Base-by-base conservation (phyloP, 2,329 filamentous ascomycete genomes). In the Basipetospora sp. region DNA sequence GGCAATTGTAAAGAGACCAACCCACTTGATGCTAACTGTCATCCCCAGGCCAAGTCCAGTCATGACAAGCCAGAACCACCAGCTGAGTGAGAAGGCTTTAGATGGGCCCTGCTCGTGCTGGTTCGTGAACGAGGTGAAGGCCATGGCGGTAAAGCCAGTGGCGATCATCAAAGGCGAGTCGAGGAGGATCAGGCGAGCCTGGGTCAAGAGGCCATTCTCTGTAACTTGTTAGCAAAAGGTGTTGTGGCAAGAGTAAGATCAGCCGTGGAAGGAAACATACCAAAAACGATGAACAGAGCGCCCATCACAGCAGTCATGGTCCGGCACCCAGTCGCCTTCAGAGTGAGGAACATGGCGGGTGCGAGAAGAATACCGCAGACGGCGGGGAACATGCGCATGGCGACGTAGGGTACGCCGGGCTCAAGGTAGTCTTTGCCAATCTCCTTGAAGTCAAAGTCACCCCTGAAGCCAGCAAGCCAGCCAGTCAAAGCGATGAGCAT, bases 341-440 rank as follows among this genome's bases (percentile, higher is more conserved):
- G 66, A 3, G 88, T 94, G 54, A 98, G 62, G 64, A 94, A 98
- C 71, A 96, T 92, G 51, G 77, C 82, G 9, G 90, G 88, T 37
- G 92, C 84, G 27, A 93, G 74, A 40, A 92, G 60, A 42, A 96
- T 78, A 54, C 90, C 90, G 49, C 86, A 80, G 46, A 96, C 64
- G 39, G 90, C 90, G 28, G 90, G 88, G 47, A 94, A 76, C 61
- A 96, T 62, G 56, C 90, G 81, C 90, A 98, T 98, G 40, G 90
- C 82, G 40, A 98, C 90, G 60, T 98, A 98, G 31, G 90, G 90
- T 39, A 98, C 90, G 38, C 77, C 76, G 3, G 90, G 86, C 62
- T 94, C 90, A 45, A 96, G 57, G 56, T 98, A 98, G 59, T 98
- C 90, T 65, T 96, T 94, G 59, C 90, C 90, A 60, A 98, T 98